Evolutionary conservation across 257 asterid genomes (phyloP).

Genomic region (Vinca minor): DNA sequence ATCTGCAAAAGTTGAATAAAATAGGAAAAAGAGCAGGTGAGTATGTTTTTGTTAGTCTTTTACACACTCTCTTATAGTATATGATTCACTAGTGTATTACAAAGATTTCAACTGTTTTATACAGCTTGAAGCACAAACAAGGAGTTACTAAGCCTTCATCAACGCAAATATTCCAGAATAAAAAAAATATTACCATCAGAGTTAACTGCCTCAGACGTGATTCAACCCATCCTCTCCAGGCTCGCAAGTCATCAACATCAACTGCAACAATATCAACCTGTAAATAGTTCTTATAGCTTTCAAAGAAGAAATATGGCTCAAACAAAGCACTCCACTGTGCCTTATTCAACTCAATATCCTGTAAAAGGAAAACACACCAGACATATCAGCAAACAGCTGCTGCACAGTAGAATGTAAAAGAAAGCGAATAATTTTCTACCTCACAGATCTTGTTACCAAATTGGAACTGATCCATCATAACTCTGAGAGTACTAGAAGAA

Average conservation of each 20-base stretch:
- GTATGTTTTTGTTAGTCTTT: neutral
- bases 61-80: neutral
- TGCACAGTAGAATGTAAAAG: conserved; percentile 11
- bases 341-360: conserved; percentile 90
- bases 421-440: conserved; percentile 30
- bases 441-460: conserved; percentile 65
- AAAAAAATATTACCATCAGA: conserved; percentile 60
- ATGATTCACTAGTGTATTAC: neutral
- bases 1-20: conserved; percentile 53
- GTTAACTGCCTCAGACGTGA: conserved; percentile 90
- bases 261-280: conserved; percentile 81
- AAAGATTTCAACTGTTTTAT: neutral
- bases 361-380: conserved; percentile 18
- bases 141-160: conserved; percentile 3
- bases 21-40: conserved; percentile 11
- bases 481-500: conserved; percentile 85
- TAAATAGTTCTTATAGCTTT: conserved; percentile 78
- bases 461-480: conserved; percentile 83
- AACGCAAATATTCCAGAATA: conserved; percentile 14
- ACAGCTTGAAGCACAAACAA: neutral
- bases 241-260: conserved; percentile 78
- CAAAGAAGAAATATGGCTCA: conserved; percentile 79
- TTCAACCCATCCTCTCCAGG: conserved; percentile 99
- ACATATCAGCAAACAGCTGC: conserved; percentile 3
- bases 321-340: conserved; percentile 65